Percentiles rank a stretch among this genome's conserved stretches.
Evolutionary conservation across 257 asterid species (phyloP).

Genomic region (Fraxinus americana): DNA sequence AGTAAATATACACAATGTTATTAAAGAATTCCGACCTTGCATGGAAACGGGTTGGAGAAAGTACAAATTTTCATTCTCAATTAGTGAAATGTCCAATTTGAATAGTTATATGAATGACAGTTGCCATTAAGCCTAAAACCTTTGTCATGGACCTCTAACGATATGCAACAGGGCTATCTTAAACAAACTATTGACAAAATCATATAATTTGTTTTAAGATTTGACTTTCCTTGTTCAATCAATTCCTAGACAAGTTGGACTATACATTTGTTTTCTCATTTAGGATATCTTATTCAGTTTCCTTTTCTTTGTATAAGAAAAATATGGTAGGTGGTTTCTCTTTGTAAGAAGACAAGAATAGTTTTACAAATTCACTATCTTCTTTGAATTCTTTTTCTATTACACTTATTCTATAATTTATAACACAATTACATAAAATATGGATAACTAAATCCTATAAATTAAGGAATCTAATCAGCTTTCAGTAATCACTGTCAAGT

Average conservation of each 20-base stretch:
- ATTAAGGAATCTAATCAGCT: neutral
- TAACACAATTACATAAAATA: too few species aligned
- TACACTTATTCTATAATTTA: neutral
- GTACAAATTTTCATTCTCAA: neutral
- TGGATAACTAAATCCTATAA: neutral
- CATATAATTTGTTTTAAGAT: neutral
- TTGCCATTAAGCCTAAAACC: neutral
- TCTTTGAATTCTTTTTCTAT: neutral
- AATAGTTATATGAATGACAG: too few species aligned
- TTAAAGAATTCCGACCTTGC: neutral
- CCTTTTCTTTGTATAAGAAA: neutral
- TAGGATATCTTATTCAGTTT: neutral
- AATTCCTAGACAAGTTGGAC: neutral
- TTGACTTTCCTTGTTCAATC: neutral
- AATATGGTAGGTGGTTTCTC: neutral
- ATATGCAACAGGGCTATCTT: neutral
- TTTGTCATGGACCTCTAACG: neutral
- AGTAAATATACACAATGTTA: neutral
- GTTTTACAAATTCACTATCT: neutral
- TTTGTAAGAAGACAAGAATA: neutral
- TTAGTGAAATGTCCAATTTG: neutral
- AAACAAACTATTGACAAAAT: neutral
- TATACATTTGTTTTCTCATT: neutral
- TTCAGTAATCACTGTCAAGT: neutral
- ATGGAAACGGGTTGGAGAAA: neutral